These are phyloP conservation scores for Suillus decipiens DNA, from an alignment of 768 basidiomycete species.

Conservation along the genomic window DNA sequence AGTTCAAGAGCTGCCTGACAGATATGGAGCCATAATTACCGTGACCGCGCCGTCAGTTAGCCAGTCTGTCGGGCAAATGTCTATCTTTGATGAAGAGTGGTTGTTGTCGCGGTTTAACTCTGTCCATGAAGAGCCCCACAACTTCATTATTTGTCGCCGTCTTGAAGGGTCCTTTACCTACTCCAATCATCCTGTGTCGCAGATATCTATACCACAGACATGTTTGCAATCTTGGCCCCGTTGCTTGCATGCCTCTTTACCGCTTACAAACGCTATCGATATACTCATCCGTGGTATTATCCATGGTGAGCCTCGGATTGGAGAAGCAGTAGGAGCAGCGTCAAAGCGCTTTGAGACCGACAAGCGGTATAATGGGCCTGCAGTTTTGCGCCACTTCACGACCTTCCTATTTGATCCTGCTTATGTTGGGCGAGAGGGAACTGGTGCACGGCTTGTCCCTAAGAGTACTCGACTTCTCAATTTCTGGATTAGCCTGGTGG, in stretches of 20 bases:
- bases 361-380: slow-evolving; percentile 51
- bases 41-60: slow-evolving; percentile 60
- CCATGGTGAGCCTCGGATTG: slow-evolving; percentile 78
- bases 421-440: slow-evolving; percentile 62
- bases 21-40: slow-evolving; percentile 57
- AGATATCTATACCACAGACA: slow-evolving; percentile 71
- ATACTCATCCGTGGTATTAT: slow-evolving; percentile 81
- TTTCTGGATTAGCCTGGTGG: slow-evolving; percentile 75
- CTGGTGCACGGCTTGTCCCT: slow-evolving; percentile 60
- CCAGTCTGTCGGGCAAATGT: slow-evolving; percentile 71
- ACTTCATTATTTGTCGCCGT: slow-evolving; percentile 67
- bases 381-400: slow-evolving; percentile 65
- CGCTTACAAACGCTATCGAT: slow-evolving; percentile 65
- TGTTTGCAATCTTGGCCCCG: slow-evolving; percentile 87
- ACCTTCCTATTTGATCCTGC: slow-evolving; percentile 74
- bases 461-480: slow-evolving; percentile 68
- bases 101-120: slow-evolving; percentile 51
- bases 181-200: slow-evolving; percentile 55
- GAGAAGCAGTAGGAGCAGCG: slow-evolving; percentile 66
- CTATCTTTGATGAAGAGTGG: slow-evolving; percentile 87
- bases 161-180: slow-evolving; percentile 67
- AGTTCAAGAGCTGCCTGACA: slow-evolving; percentile 72
- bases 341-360: slow-evolving; percentile 75
- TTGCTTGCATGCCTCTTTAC: slow-evolving; percentile 57
- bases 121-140: slow-evolving; percentile 67